phyloP scores from a whole-genome alignment of 257 asterid genomes.

The Salvia miltiorrhiza region DNA sequence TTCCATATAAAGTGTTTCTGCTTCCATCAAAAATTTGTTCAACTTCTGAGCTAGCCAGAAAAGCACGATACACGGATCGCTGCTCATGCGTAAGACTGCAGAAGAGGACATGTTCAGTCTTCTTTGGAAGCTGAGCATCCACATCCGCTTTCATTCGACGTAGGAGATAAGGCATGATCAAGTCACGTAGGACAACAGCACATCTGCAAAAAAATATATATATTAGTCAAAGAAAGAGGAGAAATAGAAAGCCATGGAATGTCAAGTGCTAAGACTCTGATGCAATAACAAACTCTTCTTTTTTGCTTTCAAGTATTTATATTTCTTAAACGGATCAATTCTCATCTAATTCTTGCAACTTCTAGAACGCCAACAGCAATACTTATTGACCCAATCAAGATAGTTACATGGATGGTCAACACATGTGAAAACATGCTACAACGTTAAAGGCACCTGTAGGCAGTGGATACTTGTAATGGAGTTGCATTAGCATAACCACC shows the following conservation, averaged over 20 bases:
- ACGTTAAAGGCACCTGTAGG: conserved; percentile 66
- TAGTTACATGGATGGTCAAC: not conserved
- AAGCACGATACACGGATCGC: conserved; percentile 87
- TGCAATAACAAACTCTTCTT: not conserved
- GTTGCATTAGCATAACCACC: conserved; percentile 98
- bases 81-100: conserved; percentile 90
- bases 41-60: conserved; percentile 98
- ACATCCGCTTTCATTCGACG: conserved; percentile 97
- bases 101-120: conserved; percentile 96
- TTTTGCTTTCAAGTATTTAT: not conserved
- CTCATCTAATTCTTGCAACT: conserved; percentile 5
- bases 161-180: conserved; percentile 98
- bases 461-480: conserved; percentile 97
- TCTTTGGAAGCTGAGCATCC: conserved; percentile 83
- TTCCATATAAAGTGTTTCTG: conserved; percentile 85
- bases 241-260: not conserved
- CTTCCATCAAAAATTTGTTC: conserved; percentile 88
- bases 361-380: not conserved
- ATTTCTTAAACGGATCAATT: conserved; percentile 3
- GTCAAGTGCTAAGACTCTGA: conserved; percentile 10
- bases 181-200: conserved; percentile 93
- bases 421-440: conserved; percentile 7
- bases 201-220: conserved; percentile 57
- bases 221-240: conserved; percentile 8
- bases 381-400: conserved; percentile 11